These are phyloP conservation scores for Colletotrichum tamarilloi DNA, from an alignment of 2,329 filamentous ascomycete species.

Conservation along the genomic window DNA sequence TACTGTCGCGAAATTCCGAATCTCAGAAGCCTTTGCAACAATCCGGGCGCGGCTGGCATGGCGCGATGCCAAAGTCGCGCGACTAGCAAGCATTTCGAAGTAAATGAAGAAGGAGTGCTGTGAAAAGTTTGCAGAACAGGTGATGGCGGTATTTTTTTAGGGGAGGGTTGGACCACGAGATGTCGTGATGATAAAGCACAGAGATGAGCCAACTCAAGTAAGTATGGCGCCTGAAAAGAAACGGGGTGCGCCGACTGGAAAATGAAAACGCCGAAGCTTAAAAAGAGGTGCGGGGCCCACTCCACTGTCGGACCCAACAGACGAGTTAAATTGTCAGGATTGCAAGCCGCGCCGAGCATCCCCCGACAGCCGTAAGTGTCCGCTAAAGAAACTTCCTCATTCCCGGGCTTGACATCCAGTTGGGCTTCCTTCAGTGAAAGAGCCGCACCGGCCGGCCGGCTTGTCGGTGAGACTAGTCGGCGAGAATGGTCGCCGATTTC, in stretches of 20 bases:
- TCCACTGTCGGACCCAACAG: background rate
- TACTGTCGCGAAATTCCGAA: slow-evolving; percentile 37
- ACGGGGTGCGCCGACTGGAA: background rate
- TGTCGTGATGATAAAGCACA: background rate
- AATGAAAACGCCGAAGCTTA: background rate
- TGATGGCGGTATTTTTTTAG: background rate
- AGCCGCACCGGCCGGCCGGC: background rate
- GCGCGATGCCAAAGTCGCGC: slow-evolving; percentile 35
- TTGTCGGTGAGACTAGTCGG: background rate
- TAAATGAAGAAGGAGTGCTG: background rate
- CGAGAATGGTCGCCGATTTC: background rate
- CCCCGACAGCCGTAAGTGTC: slow-evolving; percentile 1
- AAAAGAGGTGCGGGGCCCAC: background rate
- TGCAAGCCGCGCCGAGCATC: background rate
- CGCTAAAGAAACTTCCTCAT: background rate
- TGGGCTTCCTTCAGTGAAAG: background rate
- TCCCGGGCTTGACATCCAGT: background rate
- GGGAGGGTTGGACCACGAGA: background rate
- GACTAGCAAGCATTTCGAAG: slow-evolving; percentile 39
- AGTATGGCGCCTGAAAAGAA: background rate
- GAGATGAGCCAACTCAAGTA: background rate
- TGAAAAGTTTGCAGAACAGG: background rate
- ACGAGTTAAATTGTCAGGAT: background rate
- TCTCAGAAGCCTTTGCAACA: background rate
- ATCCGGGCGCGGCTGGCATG: slow-evolving; percentile 20